phyloP scores from a whole-genome alignment of 345 rosid species.

The Erodium maritimum region DNA sequence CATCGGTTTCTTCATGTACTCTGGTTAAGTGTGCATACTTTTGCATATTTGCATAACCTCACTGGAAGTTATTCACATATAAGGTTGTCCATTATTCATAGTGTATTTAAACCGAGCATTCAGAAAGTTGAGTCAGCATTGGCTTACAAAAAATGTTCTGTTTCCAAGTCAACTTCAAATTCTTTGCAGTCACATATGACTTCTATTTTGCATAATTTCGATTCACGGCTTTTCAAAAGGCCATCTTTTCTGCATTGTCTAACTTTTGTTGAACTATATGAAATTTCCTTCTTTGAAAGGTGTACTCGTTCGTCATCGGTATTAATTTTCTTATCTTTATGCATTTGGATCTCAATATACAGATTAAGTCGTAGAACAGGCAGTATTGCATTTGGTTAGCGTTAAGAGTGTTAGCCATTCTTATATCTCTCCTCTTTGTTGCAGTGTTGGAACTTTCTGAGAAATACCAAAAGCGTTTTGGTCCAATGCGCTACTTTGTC shows the following conservation, averaged over 20 bases:
- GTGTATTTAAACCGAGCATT: no score
- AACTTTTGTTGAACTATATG: no score
- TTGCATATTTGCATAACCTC: not conserved
- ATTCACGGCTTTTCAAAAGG: no score
- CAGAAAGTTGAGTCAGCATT: no score
- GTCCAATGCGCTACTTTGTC: conserved; percentile 91
- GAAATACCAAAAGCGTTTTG: conserved; percentile 85
- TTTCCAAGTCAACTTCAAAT: not conserved
- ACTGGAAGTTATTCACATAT: not conserved
- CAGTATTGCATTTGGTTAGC: not conserved
- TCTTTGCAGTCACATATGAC: not conserved
- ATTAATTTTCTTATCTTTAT: no score
- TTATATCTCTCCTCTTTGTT: conserved; percentile 14
- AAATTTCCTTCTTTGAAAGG: no score
- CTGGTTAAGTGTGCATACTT: not conserved
- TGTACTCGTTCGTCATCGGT: no score
- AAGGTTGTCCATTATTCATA: no score
- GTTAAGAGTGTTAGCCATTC: not conserved
- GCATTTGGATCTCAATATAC: no score
- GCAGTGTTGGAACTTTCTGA: conserved; percentile 93
- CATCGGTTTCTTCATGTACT: not conserved
- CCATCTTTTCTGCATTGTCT: no score
- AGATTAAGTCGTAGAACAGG: not conserved
- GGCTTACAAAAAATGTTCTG: not conserved
- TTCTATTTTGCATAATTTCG: no score